Conservation (phyloP, 2,329 filamentous ascomycete species). For the Aciculosporium take region DNA sequence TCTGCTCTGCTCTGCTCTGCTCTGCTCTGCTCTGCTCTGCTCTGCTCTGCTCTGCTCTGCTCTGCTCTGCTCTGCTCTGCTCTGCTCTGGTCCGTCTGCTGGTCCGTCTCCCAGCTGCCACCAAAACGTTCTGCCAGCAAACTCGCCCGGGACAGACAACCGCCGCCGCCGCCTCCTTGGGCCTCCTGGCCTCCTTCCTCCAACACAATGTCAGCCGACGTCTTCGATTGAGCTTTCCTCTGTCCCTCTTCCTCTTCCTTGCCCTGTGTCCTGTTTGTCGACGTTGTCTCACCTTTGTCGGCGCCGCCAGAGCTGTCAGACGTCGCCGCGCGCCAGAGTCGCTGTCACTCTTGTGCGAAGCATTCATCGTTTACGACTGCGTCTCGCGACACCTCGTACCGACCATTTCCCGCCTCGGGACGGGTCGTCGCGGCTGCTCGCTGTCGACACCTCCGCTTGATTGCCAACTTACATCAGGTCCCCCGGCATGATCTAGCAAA, state of each 20-base stretch:
- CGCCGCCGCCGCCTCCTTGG: neutral
- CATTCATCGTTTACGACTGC: conserved; percentile 2
- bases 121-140: neutral
- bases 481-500: conserved; percentile 22
- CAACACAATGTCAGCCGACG: conserved; percentile 7
- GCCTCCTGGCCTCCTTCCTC: neutral
- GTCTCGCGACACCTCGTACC: neutral
- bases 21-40: too few species aligned
- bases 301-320: neutral
- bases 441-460: neutral
- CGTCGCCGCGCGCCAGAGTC: neutral
- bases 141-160: neutral
- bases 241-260: neutral
- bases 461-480: neutral
- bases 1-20: too few species aligned
- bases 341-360: neutral
- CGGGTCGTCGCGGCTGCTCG: neutral
- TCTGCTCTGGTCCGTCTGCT: neutral
- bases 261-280: neutral
- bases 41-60: neutral
- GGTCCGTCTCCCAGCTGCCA: too few species aligned
- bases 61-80: neutral
- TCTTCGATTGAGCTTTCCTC: conserved; percentile 2
- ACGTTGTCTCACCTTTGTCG: neutral
- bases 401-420: neutral